Evolutionary conservation across 202 grass and related monocot genomes (phyloP).

Genomic region (Elaeis oleifera): DNA sequence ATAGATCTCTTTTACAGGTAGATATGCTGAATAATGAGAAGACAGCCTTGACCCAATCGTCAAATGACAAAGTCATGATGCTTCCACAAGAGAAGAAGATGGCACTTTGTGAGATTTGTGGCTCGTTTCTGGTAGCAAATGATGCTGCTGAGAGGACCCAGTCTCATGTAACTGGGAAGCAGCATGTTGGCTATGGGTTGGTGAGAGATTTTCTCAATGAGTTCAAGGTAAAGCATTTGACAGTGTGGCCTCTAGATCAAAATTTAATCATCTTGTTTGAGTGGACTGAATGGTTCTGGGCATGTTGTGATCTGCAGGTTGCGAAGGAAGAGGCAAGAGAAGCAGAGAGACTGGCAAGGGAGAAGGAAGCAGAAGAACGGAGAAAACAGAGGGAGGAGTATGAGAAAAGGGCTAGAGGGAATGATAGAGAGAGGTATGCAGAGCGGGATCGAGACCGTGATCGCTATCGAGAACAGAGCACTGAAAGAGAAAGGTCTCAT

Average conservation of each 20-base stretch:
- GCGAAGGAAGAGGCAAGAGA: constrained; percentile 51
- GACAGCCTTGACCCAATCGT: constrained; percentile 45
- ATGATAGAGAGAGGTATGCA: constrained; percentile 52
- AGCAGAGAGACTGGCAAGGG: constrained; percentile 60
- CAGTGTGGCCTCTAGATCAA: background rate
- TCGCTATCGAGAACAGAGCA: constrained; percentile 32
- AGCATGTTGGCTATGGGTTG: constrained; percentile 86
- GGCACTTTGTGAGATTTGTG: constrained; percentile 84
- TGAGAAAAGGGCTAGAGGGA: constrained; percentile 26
- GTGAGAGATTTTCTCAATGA: constrained; percentile 72
- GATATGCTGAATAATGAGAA: constrained; percentile 76
- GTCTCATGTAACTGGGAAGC: constrained; percentile 79
- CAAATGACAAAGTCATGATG: constrained; percentile 53
- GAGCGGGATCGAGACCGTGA: constrained; percentile 51
- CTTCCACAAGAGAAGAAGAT: constrained; percentile 88
- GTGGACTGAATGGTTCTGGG: constrained; percentile 16
- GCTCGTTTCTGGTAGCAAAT: constrained; percentile 80
- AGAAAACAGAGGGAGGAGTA: constrained; percentile 49
- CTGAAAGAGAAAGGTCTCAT: constrained; percentile 51
- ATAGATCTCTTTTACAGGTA: constrained; percentile 37
- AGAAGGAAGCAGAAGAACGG: constrained; percentile 54
- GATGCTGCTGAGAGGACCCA: constrained; percentile 82
- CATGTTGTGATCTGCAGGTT: constrained; percentile 28
- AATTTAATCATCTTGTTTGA: background rate
- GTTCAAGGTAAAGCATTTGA: constrained; percentile 52